Percentiles rank a stretch among this genome's conserved stretches.
Conservation (phyloP, 768 basidiomycete species). For the Calocera viscosa region DNA sequence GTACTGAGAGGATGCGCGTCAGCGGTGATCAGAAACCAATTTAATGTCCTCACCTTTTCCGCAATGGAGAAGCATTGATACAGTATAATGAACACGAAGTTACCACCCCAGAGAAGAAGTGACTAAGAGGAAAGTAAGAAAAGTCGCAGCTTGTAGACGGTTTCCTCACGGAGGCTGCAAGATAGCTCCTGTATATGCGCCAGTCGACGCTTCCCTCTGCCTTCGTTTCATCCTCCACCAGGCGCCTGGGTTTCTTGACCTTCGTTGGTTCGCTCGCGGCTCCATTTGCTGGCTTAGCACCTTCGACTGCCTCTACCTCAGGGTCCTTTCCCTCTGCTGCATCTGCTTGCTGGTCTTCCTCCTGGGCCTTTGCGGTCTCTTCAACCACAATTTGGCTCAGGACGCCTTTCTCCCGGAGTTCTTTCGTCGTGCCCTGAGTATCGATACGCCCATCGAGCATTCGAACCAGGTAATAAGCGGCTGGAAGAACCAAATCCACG, state of each 20-base stretch:
- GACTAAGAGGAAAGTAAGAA: slow-evolving; percentile 4
- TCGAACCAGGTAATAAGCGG: slow-evolving; percentile 57
- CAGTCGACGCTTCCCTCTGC: slow-evolving; percentile 75
- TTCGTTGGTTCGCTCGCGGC: slow-evolving; percentile 12
- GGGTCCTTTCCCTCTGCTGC: slow-evolving; percentile 22
- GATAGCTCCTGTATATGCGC: slow-evolving; percentile 41
- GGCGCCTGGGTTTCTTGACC: slow-evolving; percentile 16
- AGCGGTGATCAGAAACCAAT: background rate
- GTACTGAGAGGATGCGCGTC: slow-evolving; percentile 12
- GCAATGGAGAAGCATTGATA: slow-evolving; percentile 39
- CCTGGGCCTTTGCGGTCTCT: slow-evolving; percentile 29
- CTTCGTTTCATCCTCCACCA: slow-evolving; percentile 71
- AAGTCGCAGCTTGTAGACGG: slow-evolving; percentile 20
- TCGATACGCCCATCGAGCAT: slow-evolving; percentile 76
- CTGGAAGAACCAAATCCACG: slow-evolving; percentile 67
- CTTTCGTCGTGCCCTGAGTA: slow-evolving; percentile 53
- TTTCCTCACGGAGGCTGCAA: slow-evolving; percentile 24
- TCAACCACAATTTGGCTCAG: slow-evolving; percentile 46
- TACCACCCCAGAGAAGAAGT: slow-evolving; percentile 32
- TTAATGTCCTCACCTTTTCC: slow-evolving; percentile 36
- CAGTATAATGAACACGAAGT: slow-evolving; percentile 13
- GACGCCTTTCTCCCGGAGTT: slow-evolving; percentile 47
- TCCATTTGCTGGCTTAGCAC: slow-evolving; percentile 15
- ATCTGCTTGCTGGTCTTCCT: slow-evolving; percentile 26
- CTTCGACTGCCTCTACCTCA: slow-evolving; percentile 22